Evolutionary conservation across 768 basidiomycete species (phyloP), one percentile per base, ranked within the genome.

Genomic region (Grammothele lineata): DNA sequence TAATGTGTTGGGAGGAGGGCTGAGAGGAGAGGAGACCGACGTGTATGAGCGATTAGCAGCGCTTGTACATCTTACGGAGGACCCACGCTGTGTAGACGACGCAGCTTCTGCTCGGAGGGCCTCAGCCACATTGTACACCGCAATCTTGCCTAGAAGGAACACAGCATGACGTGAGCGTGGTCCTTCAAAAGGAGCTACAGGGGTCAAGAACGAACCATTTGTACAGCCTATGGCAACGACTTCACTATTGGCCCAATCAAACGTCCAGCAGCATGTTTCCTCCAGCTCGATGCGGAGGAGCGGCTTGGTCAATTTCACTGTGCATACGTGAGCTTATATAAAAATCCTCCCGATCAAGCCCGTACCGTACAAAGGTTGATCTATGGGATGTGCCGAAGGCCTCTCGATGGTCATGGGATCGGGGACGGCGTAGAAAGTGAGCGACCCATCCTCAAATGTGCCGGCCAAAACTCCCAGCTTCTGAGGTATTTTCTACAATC

Each of bases 171-270:
- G 17, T 1, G 37, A 19, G 10, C 8, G 15, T 3, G 27, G 32
- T 34, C n/a, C 45, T 22, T 42, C 1, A 24, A 9, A 22, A 19
- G n/a, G 18, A 32, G 5, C 12, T n/a, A n/a, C 6, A 12, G 18
- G 22, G 11, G 2, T 23, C 18, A 9, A 37, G 1, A n/a, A 34
- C 30, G 19, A 36, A 92, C 95, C 94, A 54, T 90, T 87, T 2
- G 88, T 84, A 22, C 84, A 84, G 0, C 93, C 94, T 11, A 87
- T 79, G 0, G 90, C 92, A 6, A 99, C 64, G 10, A 83, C 57
- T 47, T 87, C 83, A 52, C 90, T 89, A 53, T 90, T 92, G 0
- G 83, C 87, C 93, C 93, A 97, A 55, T 96, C 92, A 43, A 96
- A 72, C 14, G 80, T 76, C 76, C 80, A 86, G 59, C 84, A 86